Evolutionary conservation across 805 yeast genomes (phyloP).

Genomic region (Ogataea thermomethanolica): DNA sequence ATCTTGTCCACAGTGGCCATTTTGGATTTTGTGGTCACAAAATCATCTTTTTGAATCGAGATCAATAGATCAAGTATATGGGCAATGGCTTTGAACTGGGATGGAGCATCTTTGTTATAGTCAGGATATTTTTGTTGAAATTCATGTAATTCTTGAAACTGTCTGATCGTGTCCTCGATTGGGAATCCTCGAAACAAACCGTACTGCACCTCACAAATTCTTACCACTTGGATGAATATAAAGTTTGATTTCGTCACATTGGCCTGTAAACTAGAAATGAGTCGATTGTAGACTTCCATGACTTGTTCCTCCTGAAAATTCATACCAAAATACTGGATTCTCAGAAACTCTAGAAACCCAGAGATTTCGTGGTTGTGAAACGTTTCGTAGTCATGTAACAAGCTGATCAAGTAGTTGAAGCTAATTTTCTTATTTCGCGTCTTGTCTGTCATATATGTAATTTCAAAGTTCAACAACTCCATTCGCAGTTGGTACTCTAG

Average conservation of each 20-base stretch:
- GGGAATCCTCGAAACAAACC: constrained; percentile 32
- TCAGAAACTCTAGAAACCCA: constrained; percentile 32
- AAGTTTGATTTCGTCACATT: constrained; percentile 10
- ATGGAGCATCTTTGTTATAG: constrained; percentile 15
- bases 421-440: constrained; percentile 24
- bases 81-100: constrained; percentile 35
- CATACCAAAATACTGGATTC: constrained; percentile 32
- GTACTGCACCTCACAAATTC: constrained; percentile 31
- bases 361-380: constrained; percentile 19
- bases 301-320: constrained; percentile 29
- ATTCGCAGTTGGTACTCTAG: constrained; percentile 33
- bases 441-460: constrained; percentile 30
- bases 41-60: constrained; percentile 31
- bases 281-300: constrained; percentile 13
- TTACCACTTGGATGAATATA: constrained; percentile 23
- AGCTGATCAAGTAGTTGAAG: constrained; percentile 32
- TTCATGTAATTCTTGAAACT: constrained; percentile 20
- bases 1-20: constrained; percentile 31
- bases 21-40: constrained; percentile 22
- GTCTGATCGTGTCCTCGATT: constrained; percentile 19
- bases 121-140: constrained; percentile 2
- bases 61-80: constrained; percentile 27
- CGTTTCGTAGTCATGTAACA: constrained; percentile 21
- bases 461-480: constrained; percentile 34
- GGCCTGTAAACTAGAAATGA: constrained; percentile 11